phyloP scores from a whole-genome alignment of 352 stramenopile genomes.

The Pythium myriotylum region DNA sequence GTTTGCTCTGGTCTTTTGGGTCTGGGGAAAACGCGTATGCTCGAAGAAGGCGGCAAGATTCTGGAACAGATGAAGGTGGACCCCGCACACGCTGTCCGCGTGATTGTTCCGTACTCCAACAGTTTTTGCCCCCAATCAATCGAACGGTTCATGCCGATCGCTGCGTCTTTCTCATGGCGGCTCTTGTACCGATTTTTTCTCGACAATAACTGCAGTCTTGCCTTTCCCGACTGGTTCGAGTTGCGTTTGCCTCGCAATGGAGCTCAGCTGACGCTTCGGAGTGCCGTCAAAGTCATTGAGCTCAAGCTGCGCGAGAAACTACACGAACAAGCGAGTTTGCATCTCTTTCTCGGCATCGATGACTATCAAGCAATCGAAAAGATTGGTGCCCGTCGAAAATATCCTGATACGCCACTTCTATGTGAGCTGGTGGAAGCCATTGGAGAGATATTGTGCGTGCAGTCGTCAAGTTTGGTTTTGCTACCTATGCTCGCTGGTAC shows the following conservation, averaged over 20 bases:
- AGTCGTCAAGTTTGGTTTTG: constrained; percentile 25
- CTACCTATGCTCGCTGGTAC: constrained; percentile 36
- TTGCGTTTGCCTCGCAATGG: constrained; percentile 18
- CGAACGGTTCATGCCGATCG: constrained; percentile 34
- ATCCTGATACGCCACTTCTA: no score
- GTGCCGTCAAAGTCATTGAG: constrained; percentile 20
- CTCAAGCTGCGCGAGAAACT: constrained; percentile 15
- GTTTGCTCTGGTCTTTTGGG: constrained; percentile 40
- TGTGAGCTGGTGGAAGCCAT: no score
- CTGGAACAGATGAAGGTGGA: constrained; percentile 29
- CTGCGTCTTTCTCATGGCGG: constrained; percentile 39
- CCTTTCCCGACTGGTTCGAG: constrained; percentile 28
- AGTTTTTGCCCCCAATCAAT: constrained; percentile 22
- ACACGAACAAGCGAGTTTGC: constrained; percentile 16
- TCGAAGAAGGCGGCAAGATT: constrained; percentile 36
- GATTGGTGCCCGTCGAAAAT: background rate
- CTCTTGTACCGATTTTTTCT: constrained; percentile 38
- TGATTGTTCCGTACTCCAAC: constrained; percentile 35
- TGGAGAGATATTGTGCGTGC: background rate
- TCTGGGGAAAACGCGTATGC: constrained; percentile 39
- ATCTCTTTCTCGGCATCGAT: constrained; percentile 41
- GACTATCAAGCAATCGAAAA: constrained; percentile 37
- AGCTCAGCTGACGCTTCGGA: constrained; percentile 19
- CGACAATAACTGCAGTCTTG: constrained; percentile 27
- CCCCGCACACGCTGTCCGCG: constrained; percentile 19